A percentile compares a stretch with the other conserved stretches of the same genome.
Evolutionary conservation across 176 grass and related monocot genomes (phyloP).

Genomic region (Panicum miliaceum): DNA sequence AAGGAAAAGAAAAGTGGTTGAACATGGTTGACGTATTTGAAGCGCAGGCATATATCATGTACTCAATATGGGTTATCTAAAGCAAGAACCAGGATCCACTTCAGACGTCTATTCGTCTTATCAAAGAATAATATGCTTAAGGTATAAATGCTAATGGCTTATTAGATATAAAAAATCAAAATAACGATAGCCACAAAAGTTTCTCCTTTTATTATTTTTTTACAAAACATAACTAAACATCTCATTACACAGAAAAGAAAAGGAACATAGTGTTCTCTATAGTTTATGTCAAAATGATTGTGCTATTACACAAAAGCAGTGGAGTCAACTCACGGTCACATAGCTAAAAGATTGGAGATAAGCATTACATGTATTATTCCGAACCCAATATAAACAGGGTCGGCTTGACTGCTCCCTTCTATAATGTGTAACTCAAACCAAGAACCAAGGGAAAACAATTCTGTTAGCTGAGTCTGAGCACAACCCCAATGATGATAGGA

Average conservation of each 20-base stretch:
- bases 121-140: conserved; percentile 17
- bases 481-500: conserved; percentile 12
- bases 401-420: neutral
- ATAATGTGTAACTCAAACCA: conserved; percentile 10
- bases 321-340: neutral
- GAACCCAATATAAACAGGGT: conserved; percentile 30
- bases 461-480: neutral
- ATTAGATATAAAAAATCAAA: neutral
- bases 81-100: conserved; percentile 19
- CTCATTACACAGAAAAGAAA: neutral
- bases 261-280: neutral
- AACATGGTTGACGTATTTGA: neutral
- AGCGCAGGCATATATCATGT: neutral
- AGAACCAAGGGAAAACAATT: neutral
- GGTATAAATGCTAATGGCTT: conserved; percentile 20
- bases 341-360: neutral
- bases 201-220: neutral
- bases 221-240: neutral
- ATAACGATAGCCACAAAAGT: neutral
- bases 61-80: neutral
- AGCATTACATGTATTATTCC: conserved; percentile 16
- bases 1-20: neutral
- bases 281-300: neutral
- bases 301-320: neutral
- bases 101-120: conserved; percentile 13